phyloP scores from a whole-genome alignment of 345 rosid genomes.

The Toxicodendron radicans region DNA sequence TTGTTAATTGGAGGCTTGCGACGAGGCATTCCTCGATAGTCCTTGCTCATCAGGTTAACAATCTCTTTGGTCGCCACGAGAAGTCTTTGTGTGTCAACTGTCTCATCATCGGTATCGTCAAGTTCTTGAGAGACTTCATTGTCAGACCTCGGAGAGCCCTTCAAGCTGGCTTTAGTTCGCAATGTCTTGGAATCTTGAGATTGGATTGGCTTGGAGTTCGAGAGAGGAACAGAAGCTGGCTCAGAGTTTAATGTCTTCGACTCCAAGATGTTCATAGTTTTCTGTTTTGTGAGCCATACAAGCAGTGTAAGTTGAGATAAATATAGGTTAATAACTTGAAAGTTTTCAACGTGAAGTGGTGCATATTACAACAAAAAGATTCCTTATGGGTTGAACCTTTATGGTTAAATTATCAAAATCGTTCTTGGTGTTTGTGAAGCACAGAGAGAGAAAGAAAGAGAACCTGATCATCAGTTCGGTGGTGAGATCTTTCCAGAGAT shows the following conservation, averaged over 20 bases:
- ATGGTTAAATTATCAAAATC: background rate
- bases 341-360: too few relatives aligned
- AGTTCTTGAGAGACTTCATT: background rate
- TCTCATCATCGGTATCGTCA: background rate
- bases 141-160: constrained; percentile 8
- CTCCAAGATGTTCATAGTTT: constrained; percentile 14
- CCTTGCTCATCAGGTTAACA: constrained; percentile 36
- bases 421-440: background rate
- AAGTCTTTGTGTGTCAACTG: constrained; percentile 33
- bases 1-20: constrained; percentile 57
- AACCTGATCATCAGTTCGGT: constrained; percentile 15
- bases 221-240: constrained; percentile 13
- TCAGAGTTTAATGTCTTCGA: constrained; percentile 14
- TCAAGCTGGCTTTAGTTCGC: constrained; percentile 20
- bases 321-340: too few relatives aligned
- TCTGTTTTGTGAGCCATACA: background rate
- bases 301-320: too few relatives aligned
- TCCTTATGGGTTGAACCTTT: background rate
- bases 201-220: constrained; percentile 2
- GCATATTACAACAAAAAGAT: background rate
- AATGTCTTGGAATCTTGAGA: constrained; percentile 22
- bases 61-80: constrained; percentile 34
- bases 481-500: background rate
- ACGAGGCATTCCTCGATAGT: constrained; percentile 37
- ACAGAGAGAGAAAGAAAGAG: background rate